Evolutionary conservation across 345 rosid species (phyloP), one percentile per base, ranked within the genome.

Genomic region (Kandelia obovata): DNA sequence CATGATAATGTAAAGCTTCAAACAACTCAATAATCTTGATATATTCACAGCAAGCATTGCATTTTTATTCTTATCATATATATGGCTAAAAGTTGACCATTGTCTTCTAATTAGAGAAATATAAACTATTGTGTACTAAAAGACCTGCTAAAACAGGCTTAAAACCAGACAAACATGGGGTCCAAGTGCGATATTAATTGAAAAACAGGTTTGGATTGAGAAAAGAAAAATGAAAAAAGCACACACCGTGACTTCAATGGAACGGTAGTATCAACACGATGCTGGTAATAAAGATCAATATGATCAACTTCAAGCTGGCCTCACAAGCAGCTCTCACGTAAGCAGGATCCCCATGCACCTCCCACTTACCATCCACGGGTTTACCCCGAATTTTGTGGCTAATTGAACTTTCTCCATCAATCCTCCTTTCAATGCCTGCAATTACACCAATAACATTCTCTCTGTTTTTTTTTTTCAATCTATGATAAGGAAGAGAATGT

Each of bases 261-360:
- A 60, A 73, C 27, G 5, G 4, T 11, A 53, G 66, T 73, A 27
- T 73, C 77, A 17, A 67, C 5, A 13, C 77, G 72, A 47, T 73
- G 77, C n/a, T 73, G 77, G 51, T 67, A 67, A 43, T 73, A 73
- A 32, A 73, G 77, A 46, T 67, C 77, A 55, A 73, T 73, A 26
- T 30, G 66, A 49, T 65, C 58, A 71, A 71, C 69, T 11, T 64
- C 69, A 6, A 71, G 75, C 10, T 69, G 75, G 53, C 64, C 46
- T 53, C 8, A 4, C 66, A 65, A 60, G 53, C 72, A 39, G 28
- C 13, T 60, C 51, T 66, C 70, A 34, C 31, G 13, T 39, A 25
- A 17, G 67, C 67, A 4, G 67, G 67, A 23, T 64, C 67, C 10
- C 67, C 67, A 21, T 21, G 20, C 17, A 43, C 27, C n/a, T 8